Evolutionary conservation across 768 basidiomycete species (phyloP).

Genomic region (Piloderma croceum): DNA sequence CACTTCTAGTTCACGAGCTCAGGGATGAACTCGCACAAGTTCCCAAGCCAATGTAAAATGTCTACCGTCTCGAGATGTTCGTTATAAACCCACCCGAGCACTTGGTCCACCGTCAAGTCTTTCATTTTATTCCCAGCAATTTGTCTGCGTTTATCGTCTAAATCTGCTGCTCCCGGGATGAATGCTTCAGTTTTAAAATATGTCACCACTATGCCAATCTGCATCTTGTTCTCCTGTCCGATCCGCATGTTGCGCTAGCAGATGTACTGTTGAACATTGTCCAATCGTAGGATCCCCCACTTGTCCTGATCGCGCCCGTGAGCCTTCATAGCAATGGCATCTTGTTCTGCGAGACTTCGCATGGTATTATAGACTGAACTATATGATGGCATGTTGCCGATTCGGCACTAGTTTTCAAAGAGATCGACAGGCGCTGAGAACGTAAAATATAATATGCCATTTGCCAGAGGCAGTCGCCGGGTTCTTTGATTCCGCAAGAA

Average conservation of each 20-base stretch:
- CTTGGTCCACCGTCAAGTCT: slow-evolving; percentile 9
- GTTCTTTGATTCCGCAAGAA: slow-evolving; percentile 14
- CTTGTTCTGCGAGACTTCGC: slow-evolving; percentile 4
- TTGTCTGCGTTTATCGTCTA: slow-evolving; percentile 9
- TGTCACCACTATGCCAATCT: slow-evolving; percentile 16
- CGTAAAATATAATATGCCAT: slow-evolving; percentile 13
- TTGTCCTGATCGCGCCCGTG: not conserved
- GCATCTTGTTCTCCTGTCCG: slow-evolving; percentile 15
- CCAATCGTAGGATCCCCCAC: slow-evolving; percentile 8
- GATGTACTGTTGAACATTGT: slow-evolving; percentile 21
- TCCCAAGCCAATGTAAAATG: slow-evolving; percentile 13
- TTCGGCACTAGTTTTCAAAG: slow-evolving; percentile 10
- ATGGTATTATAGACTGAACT: slow-evolving; percentile 5
- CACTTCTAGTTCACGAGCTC: slow-evolving; percentile 2
- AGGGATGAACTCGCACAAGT: slow-evolving; percentile 9
- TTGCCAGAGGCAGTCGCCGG: slow-evolving; percentile 14
- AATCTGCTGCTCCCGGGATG: slow-evolving; percentile 11
- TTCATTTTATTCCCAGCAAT: slow-evolving; percentile 5
- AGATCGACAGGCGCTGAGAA: slow-evolving; percentile 12
- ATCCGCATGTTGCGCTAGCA: slow-evolving; percentile 15
- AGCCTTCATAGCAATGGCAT: slow-evolving; percentile 3
- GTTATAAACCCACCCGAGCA: slow-evolving; percentile 9
- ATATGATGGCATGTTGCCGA: slow-evolving; percentile 8
- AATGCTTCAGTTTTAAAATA: slow-evolving; percentile 7
- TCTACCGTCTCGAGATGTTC: slow-evolving; percentile 5